A percentile compares a stretch with the other conserved stretches of the same genome.
Evolutionary conservation across 495 filamentous ascomycete species (phyloP).

Genomic region (Sporormia fimetaria): DNA sequence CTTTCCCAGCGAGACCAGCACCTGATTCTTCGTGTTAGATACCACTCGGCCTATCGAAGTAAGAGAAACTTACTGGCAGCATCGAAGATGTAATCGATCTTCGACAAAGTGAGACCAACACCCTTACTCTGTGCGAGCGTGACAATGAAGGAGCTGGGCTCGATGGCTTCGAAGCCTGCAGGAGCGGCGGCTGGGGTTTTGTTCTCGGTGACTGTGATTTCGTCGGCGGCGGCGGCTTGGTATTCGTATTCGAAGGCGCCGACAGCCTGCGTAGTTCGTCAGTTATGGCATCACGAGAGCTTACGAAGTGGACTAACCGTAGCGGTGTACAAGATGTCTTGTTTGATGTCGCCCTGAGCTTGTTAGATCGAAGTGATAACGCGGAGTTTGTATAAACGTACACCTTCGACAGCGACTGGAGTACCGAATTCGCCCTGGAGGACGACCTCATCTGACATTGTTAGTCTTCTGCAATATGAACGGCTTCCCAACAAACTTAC

Average conservation of each 20-base stretch:
- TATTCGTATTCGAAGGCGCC: constrained; percentile 35
- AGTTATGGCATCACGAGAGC: background rate
- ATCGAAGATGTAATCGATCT: constrained; percentile 35
- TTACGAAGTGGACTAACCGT: background rate
- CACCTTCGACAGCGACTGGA: too few relatives aligned
- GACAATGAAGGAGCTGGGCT: constrained; percentile 32
- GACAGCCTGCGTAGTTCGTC: constrained; percentile 16
- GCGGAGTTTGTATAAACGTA: too few relatives aligned
- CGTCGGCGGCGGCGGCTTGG: constrained; percentile 25
- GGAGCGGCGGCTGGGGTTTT: constrained; percentile 29
- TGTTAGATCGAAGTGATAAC: too few relatives aligned
- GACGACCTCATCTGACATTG: too few relatives aligned
- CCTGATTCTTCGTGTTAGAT: background rate
- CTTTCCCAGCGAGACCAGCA: constrained; percentile 21
- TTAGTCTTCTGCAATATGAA: too few relatives aligned
- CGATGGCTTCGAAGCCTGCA: constrained; percentile 30
- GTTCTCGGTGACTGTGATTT: constrained; percentile 32
- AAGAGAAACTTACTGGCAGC: constrained; percentile 12
- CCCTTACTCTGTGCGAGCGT: constrained; percentile 26
- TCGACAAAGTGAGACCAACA: constrained; percentile 30
- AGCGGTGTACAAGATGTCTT: constrained; percentile 2
- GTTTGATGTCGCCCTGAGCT: constrained; percentile 7
- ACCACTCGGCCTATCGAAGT: constrained; percentile 1
- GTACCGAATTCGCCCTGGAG: too few relatives aligned
- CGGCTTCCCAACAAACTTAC: too few relatives aligned